Base-by-base conservation (phyloP, 2,329 filamentous ascomycete species). In the Helotiales sp. region DNA sequence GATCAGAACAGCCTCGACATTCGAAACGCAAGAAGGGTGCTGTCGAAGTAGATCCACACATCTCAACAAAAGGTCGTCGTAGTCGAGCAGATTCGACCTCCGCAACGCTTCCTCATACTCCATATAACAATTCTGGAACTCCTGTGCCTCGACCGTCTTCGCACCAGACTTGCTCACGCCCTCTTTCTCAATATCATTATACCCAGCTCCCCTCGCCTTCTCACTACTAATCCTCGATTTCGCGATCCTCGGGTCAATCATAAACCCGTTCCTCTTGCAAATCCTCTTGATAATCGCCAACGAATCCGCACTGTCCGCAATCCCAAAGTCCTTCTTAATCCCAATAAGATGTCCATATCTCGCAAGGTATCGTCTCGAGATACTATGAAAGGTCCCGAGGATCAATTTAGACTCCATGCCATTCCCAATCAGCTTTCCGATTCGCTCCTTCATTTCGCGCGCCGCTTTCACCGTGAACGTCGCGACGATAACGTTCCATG, bases 401-500 rank as follows among this genome's bases (percentile, higher is more conserved):
- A 97, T 83, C 63, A 99, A 79, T 67, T 86, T 89, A 54, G 82
- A 86, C 70, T 92, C 90, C 15, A 87, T 76, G 5, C 87, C 87
- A 59, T 88, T 82, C 1, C 92, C 92, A n/a, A 98, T 80, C n/a
- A 90, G 81, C 58, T 82, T 87, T 0, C 87, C 85, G 56, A 98
- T 90, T 7, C 93, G 85, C 69, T 91, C 86, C 68, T 92, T 91
- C 93, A 99, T 99, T 76, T 98, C 93, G 17, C 82, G 84, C 17
- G 93, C 91, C 1, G 95, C 93, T 73, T 98, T 98, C 72, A 96
- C 92, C 1, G 95, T 99, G 71, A 99, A 99, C 0, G 93, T 98
- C 61, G 93, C 95, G 59, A 97, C 93, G 59, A 99, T 87, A 67
- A 98, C 86, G 75, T 97, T 91, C 76, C 89, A 86, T 68, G 93